Evolutionary conservation across 2,329 filamentous ascomycete species (phyloP).

Genomic region (Diplocarpon mali): DNA sequence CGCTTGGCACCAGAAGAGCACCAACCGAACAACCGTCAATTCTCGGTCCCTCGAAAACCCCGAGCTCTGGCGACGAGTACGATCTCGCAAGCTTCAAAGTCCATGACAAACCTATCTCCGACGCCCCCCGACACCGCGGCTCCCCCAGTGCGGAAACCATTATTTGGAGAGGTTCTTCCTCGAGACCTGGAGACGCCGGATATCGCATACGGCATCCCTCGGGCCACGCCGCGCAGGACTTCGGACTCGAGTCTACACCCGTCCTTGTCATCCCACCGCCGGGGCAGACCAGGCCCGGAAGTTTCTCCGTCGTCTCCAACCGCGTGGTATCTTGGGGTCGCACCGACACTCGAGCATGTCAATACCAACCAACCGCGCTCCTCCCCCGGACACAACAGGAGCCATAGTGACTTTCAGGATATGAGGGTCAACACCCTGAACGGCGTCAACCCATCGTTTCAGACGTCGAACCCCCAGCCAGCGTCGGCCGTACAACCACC

Average conservation of each 20-base stretch:
- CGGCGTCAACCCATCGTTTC: slow-evolving; percentile 22
- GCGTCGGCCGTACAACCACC: slow-evolving; percentile 6
- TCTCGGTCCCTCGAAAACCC: slow-evolving; percentile 49
- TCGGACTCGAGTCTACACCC: slow-evolving; percentile 60
- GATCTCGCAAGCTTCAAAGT: slow-evolving; percentile 32
- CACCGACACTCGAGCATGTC: slow-evolving; percentile 32
- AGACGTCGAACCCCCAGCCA: slow-evolving; percentile 11
- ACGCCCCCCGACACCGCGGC: slow-evolving; percentile 20
- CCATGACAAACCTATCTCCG: slow-evolving; percentile 33
- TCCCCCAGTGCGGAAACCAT: slow-evolving; percentile 36
- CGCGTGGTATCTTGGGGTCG: slow-evolving; percentile 48
- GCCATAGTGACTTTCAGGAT: slow-evolving; percentile 48
- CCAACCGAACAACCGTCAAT: slow-evolving; percentile 42
- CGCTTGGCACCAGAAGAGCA: slow-evolving; percentile 40
- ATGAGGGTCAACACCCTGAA: slow-evolving; percentile 23
- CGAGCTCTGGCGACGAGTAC: slow-evolving; percentile 28
- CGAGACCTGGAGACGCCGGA: slow-evolving; percentile 41
- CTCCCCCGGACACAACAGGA: slow-evolving; percentile 36
- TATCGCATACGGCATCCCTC: slow-evolving; percentile 48
- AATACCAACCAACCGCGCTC: slow-evolving; percentile 18
- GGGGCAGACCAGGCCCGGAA: slow-evolving; percentile 45
- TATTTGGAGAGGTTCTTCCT: slow-evolving; percentile 68
- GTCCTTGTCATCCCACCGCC: slow-evolving; percentile 33
- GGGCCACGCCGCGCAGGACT: slow-evolving; percentile 44
- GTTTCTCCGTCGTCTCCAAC: slow-evolving; percentile 52